Conservation (phyloP, 805 yeast genomes). For the Suhomyces faveliae region DNA sequence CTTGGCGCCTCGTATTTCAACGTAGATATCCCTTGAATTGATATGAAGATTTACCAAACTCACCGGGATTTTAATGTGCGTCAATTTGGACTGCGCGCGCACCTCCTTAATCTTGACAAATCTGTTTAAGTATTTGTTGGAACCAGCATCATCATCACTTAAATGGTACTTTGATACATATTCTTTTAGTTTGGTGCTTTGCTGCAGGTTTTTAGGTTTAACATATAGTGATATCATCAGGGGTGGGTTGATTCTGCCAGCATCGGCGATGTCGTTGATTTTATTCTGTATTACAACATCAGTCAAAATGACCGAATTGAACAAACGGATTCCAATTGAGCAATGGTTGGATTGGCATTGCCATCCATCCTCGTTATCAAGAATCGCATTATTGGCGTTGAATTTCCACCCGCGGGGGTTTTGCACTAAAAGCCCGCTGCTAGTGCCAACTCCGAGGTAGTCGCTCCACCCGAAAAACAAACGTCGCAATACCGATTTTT, state of each 20-base stretch:
- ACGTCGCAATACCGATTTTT: constrained; percentile 18
- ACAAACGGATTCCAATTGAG: constrained; percentile 36
- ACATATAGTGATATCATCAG: constrained; percentile 24
- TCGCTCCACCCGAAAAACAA: constrained; percentile 43
- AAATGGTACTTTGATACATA: constrained; percentile 13
- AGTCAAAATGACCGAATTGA: constrained; percentile 32
- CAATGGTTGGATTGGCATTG: constrained; percentile 29
- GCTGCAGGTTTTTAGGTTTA: constrained; percentile 25
- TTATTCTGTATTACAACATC: constrained; percentile 29
- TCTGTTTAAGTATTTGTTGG: constrained; percentile 28
- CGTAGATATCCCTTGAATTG: constrained; percentile 32
- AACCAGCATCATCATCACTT: not conserved
- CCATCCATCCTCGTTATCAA: constrained; percentile 37
- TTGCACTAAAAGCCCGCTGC: not conserved
- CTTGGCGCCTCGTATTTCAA: constrained; percentile 20
- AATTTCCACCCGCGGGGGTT: constrained; percentile 23
- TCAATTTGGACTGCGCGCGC: constrained; percentile 13
- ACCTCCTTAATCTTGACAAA: constrained; percentile 31
- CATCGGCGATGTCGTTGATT: not conserved
- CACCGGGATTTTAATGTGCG: constrained; percentile 33
- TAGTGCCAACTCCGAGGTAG: constrained; percentile 20
- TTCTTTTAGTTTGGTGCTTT: constrained; percentile 16
- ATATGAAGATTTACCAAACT: constrained; percentile 33
- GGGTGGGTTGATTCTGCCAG: constrained; percentile 13
- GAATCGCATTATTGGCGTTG: constrained; percentile 39